phyloP scores from a whole-genome alignment of 2,329 filamentous ascomycete genomes.

The Acrodontium crateriforme region DNA sequence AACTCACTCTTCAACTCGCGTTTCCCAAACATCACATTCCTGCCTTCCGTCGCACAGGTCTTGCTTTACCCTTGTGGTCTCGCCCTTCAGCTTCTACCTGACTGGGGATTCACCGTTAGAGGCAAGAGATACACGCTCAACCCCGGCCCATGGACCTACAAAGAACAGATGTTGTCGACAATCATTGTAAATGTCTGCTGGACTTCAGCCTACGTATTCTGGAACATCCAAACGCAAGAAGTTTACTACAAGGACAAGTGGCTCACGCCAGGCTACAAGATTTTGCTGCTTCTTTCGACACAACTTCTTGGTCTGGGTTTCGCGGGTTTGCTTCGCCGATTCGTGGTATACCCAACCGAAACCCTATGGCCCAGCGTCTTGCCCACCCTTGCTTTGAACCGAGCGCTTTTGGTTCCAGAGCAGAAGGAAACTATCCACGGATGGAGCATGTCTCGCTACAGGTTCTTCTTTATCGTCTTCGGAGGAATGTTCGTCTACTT shows the following conservation, averaged over 20 bases:
- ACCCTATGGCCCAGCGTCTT: slow-evolving; percentile 89
- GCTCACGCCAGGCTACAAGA: slow-evolving; percentile 4
- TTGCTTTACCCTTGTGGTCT: slow-evolving; percentile 2
- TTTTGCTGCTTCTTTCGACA: slow-evolving; percentile 2
- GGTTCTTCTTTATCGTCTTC: slow-evolving; percentile 69
- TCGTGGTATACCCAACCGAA: slow-evolving; percentile 69
- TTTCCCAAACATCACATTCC: slow-evolving; percentile 1
- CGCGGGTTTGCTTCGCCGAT: slow-evolving; percentile 66
- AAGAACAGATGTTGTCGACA: slow-evolving; percentile 2
- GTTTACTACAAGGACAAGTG: slow-evolving; percentile 3
- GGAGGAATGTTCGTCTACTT: slow-evolving; percentile 62
- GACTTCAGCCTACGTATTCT: slow-evolving; percentile 3
- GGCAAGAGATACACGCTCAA: slow-evolving; percentile 2
- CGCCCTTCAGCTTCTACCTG: slow-evolving; percentile 2
- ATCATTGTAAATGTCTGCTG: slow-evolving; percentile 2
- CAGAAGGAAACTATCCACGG: slow-evolving; percentile 27
- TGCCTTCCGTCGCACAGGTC: slow-evolving; percentile 1
- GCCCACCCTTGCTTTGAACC: slow-evolving; percentile 70
- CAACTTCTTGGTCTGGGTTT: slow-evolving; percentile 80
- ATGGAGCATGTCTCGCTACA: slow-evolving; percentile 58
- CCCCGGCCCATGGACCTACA: slow-evolving; percentile 3
- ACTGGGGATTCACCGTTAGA: slow-evolving; percentile 2
- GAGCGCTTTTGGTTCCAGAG: slow-evolving; percentile 60
- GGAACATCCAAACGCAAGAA: slow-evolving; percentile 5
- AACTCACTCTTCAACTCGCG: slow-evolving; percentile 3